Evolutionary conservation across 768 basidiomycete genomes (phyloP).

Genomic region (Hortiboletus campestris): DNA sequence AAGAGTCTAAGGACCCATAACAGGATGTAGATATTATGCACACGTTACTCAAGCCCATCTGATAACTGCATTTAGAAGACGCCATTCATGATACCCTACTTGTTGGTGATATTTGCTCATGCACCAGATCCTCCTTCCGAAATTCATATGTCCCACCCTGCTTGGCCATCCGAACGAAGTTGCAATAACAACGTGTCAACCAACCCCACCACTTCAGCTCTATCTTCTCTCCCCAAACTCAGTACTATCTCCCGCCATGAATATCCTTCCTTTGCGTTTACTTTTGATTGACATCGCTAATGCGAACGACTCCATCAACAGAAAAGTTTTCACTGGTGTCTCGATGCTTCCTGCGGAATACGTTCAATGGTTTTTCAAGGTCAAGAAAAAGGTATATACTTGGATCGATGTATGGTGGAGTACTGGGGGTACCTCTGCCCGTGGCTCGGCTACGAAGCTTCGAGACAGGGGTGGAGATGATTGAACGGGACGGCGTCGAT

Average conservation of each 20-base stretch:
- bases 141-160: neutral
- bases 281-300: slow-evolving; percentile 22
- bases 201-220: neutral
- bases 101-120: neutral
- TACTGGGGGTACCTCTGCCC: neutral
- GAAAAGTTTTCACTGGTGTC: slow-evolving; percentile 20
- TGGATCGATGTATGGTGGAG: slow-evolving; percentile 4
- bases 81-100: neutral
- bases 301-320: slow-evolving; percentile 19
- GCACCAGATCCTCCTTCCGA: no score
- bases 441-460: neutral
- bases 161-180: neutral
- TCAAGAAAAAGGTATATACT: slow-evolving; percentile 6
- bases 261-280: slow-evolving; percentile 25
- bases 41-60: neutral
- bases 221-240: slow-evolving; percentile 15
- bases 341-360: slow-evolving; percentile 12
- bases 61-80: neutral
- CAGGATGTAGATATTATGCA: neutral
- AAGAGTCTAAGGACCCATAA: neutral
- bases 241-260: slow-evolving; percentile 11
- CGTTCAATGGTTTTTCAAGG: neutral
- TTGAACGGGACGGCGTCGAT: neutral
- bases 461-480: neutral
- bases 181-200: neutral